Conservation (phyloP, 2,329 filamentous ascomycete genomes). For the Pseudogymnoascus pannorum region DNA sequence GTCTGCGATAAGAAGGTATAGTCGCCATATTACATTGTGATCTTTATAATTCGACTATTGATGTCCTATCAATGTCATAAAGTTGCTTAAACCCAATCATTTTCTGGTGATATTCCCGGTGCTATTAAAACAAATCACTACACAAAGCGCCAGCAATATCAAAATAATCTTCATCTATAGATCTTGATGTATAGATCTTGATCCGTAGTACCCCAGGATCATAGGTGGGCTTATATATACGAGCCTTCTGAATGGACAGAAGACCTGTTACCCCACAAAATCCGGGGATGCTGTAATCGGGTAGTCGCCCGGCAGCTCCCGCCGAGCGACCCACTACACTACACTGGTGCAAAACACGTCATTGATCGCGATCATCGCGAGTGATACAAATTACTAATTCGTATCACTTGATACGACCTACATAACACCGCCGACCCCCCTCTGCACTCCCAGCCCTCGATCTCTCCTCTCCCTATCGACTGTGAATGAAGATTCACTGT, state of each 20-base stretch:
- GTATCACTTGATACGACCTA: neutral
- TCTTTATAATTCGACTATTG: neutral
- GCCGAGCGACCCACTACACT: neutral
- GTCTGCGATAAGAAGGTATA: neutral
- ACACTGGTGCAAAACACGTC: constrained; percentile 1
- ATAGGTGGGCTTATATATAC: neutral
- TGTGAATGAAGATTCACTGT: constrained; percentile 16
- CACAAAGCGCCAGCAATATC: neutral
- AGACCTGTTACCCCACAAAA: neutral
- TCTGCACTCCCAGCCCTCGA: neutral
- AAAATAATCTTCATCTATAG: neutral
- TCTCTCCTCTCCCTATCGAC: neutral
- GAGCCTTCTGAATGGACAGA: neutral
- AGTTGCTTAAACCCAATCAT: neutral
- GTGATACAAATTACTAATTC: neutral
- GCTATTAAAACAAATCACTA: neutral
- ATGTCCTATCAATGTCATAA: too few relatives aligned
- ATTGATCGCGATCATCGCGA: neutral
- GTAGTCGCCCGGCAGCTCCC: neutral
- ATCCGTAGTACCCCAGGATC: too few relatives aligned
- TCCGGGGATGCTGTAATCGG: neutral
- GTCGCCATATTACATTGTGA: neutral
- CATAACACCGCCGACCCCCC: neutral
- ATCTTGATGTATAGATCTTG: too few relatives aligned
- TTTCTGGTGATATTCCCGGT: neutral